These are phyloP conservation scores for Breynia disticha DNA, from an alignment of 441 rosid species.

Conservation along the genomic window DNA sequence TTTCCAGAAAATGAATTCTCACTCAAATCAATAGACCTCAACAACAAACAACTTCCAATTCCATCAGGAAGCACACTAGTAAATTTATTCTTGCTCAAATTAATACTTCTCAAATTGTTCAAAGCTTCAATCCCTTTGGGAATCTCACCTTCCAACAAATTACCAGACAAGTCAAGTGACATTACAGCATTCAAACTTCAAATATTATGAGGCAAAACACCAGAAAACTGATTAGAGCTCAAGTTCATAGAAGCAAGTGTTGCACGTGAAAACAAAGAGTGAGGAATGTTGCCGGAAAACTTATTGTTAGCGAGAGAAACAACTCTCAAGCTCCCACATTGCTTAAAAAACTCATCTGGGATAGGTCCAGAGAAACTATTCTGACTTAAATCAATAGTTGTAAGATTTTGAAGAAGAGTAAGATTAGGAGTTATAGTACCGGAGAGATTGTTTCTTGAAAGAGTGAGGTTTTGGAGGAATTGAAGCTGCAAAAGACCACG, in stretches of 20 bases:
- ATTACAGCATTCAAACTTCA: constrained; percentile 56
- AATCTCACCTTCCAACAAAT: constrained; percentile 55
- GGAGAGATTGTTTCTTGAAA: constrained; percentile 69
- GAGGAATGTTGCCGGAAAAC: constrained; percentile 62
- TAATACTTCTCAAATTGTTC: constrained; percentile 43
- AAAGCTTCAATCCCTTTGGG: constrained; percentile 46
- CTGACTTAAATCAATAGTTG: constrained; percentile 52
- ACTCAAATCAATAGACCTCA: constrained; percentile 53
- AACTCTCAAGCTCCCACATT: constrained; percentile 63
- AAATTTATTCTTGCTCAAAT: constrained; percentile 48
- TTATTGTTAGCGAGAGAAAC: constrained; percentile 62
- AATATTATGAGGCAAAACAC: constrained; percentile 43
- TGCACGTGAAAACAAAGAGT: constrained; percentile 50
- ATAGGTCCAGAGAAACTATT: constrained; percentile 60
- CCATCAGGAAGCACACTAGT: constrained; percentile 53
- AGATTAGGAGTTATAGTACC: constrained; percentile 52
- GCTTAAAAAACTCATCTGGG: constrained; percentile 58
- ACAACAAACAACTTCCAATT: constrained; percentile 47
- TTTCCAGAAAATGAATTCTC: constrained; percentile 54
- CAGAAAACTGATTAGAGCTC: constrained; percentile 63
- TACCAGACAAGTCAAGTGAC: constrained; percentile 57
- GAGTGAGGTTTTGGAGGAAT: constrained; percentile 61
- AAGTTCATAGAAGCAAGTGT: constrained; percentile 46
- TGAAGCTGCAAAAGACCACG: constrained; percentile 71
- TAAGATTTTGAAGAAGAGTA: constrained; percentile 49